Conservation (phyloP, 2,329 filamentous ascomycete species). For the Gnomoniopsis smithogilvyi region DNA sequence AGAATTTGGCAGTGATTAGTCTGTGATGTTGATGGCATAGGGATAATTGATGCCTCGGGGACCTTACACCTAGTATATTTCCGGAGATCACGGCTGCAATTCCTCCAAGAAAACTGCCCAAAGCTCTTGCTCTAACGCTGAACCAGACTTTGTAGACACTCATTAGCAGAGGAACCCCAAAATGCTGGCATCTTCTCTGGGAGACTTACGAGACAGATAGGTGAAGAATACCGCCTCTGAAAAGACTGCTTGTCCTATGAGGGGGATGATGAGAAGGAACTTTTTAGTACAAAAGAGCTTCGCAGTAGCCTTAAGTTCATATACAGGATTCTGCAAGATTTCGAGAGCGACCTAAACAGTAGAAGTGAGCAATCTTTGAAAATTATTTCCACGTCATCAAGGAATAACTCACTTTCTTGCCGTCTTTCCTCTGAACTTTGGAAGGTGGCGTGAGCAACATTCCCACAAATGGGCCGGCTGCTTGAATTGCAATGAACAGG, state of each 20-base stretch:
- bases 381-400: neutral
- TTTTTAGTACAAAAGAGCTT: conserved; percentile 57
- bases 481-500: conserved; percentile 69
- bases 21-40: neutral
- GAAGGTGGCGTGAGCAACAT: conserved; percentile 59
- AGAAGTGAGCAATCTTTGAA: neutral
- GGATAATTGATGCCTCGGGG: too few relatives aligned
- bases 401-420: conserved; percentile 52
- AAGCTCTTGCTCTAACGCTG: conserved; percentile 62
- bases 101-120: conserved; percentile 69
- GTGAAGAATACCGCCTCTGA: conserved; percentile 72
- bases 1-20: conserved; percentile 18
- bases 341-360: conserved; percentile 30
- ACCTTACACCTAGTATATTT: conserved; percentile 59
- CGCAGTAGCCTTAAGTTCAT: conserved; percentile 58
- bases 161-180: neutral
- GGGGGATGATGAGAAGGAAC: conserved; percentile 62
- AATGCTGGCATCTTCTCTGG: neutral
- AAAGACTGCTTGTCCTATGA: conserved; percentile 70
- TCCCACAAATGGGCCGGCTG: conserved; percentile 60
- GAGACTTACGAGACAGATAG: conserved; percentile 47
- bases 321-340: conserved; percentile 53
- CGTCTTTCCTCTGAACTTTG: conserved; percentile 63
- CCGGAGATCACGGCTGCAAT: conserved; percentile 63
- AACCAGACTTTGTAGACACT: conserved; percentile 54